Conservation (phyloP, 768 basidiomycete species). For the Leccinum uliginosum region DNA sequence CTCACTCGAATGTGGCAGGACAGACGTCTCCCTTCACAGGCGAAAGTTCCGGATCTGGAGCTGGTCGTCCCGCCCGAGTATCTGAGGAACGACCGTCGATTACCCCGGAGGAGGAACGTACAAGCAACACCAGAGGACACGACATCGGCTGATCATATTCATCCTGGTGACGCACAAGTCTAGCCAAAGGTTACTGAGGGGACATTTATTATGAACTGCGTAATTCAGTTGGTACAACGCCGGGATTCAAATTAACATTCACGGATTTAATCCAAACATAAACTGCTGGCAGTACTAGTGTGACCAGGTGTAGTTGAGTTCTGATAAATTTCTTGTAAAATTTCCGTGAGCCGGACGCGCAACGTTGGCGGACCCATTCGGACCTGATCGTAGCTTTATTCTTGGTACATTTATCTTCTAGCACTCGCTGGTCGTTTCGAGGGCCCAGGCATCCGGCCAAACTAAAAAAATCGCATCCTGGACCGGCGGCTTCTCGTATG, state of each 20-base stretch:
- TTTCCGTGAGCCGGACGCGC: background rate
- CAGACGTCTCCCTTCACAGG: conserved; percentile 33
- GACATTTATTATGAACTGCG: background rate
- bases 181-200: background rate
- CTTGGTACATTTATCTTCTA: conserved; percentile 92
- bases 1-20: conserved; percentile 36
- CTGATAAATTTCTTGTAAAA: background rate
- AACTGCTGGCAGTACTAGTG: background rate
- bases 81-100: conserved; percentile 36
- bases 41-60: conserved; percentile 37
- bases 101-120: conserved; percentile 10
- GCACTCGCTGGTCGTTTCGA: conserved; percentile 53
- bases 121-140: background rate
- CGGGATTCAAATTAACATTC: background rate
- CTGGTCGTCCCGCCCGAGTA: conserved; percentile 32
- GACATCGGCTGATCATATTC: background rate
- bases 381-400: conserved; percentile 35
- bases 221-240: background rate
- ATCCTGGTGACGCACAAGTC: conserved; percentile 53
- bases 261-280: background rate
- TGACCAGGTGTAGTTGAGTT: background rate
- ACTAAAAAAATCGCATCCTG: conserved; percentile 26
- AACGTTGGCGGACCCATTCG: background rate
- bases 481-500: conserved; percentile 96
- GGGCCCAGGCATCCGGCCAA: conserved; percentile 37